These are phyloP conservation scores for Cymodocea nodosa DNA, from an alignment of 116 monocot species.

Conservation along the genomic window DNA sequence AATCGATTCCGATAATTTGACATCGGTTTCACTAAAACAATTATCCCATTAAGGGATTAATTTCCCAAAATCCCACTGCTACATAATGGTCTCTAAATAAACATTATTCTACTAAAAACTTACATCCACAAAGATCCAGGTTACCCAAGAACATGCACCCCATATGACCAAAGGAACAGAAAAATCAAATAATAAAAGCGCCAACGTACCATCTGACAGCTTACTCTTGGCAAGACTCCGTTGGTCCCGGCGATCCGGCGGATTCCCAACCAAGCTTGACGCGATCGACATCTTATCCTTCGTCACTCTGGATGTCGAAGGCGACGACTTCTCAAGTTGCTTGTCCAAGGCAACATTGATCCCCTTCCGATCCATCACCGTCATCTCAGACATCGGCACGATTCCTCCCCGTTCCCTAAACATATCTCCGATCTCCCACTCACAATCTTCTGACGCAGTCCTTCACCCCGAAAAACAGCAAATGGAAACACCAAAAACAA, in stretches of 20 bases:
- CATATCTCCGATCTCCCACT: conserved; percentile 15
- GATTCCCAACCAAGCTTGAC: conserved; percentile 17
- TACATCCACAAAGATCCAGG: not conserved
- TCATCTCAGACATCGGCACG: conserved; percentile 19
- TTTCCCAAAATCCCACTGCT: not conserved
- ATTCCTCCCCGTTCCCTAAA: conserved; percentile 28
- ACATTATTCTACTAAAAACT: not conserved
- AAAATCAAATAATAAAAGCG: not conserved
- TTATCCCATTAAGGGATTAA: not conserved
- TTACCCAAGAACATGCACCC: not conserved
- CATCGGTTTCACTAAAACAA: not conserved
- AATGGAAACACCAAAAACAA: not conserved
- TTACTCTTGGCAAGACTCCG: conserved; percentile 20
- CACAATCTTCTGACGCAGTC: conserved; percentile 20
- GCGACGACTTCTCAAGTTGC: conserved; percentile 41
- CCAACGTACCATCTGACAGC: conserved; percentile 21
- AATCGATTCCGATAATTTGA: no score
- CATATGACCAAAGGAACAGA: not conserved
- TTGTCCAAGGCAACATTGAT: conserved; percentile 58
- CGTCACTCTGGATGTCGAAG: conserved; percentile 24
- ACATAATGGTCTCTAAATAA: not conserved
- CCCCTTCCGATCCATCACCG: conserved; percentile 37
- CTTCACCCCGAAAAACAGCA: conserved; percentile 37
- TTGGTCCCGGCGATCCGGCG: conserved; percentile 19
- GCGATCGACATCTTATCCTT: conserved; percentile 21